Evolutionary conservation across 495 filamentous ascomycete species (phyloP).

Genomic region (Hyphodiscus hymeniophilus): DNA sequence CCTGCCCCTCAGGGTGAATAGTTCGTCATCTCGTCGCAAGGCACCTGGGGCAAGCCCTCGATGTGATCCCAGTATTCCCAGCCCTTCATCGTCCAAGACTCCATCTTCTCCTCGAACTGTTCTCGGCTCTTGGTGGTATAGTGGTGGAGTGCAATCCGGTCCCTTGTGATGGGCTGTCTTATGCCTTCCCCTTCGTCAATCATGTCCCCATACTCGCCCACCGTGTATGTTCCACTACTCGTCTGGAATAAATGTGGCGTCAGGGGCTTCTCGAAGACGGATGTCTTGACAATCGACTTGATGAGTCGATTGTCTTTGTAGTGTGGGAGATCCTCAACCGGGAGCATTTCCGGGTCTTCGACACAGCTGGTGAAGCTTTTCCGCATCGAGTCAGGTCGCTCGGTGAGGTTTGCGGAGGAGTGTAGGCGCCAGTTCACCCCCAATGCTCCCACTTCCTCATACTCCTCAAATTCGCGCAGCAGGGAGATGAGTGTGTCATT

Average conservation of each 20-base stretch:
- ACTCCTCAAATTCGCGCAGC: conserved; percentile 2
- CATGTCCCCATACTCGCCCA: conserved; percentile 14
- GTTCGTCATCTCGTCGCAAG: not conserved
- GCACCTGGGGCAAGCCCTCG: not conserved
- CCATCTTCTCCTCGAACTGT: conserved; percentile 17
- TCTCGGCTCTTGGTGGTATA: conserved; percentile 15
- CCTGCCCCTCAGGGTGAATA: not conserved
- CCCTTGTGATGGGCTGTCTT: conserved; percentile 3
- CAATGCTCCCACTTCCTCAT: conserved; percentile 11
- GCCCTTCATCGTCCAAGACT: conserved; percentile 5
- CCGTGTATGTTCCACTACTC: conserved; percentile 4
- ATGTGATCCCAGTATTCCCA: conserved; percentile 7
- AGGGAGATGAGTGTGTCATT: conserved; percentile 1
- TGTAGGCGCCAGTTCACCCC: conserved; percentile 16
- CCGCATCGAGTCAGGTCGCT: conserved; percentile 2
- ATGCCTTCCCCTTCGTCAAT: not conserved
- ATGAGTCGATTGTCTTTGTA: not conserved
- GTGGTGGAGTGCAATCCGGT: conserved; percentile 15
- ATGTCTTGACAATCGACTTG: conserved; percentile 5
- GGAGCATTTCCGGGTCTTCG: not conserved
- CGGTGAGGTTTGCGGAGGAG: conserved; percentile 4
- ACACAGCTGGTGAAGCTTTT: conserved; percentile 11
- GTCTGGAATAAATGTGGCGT: not conserved
- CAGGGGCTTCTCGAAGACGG: not conserved
- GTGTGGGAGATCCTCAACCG: too few relatives aligned